Percentiles rank a stretch among this genome's conserved stretches.
These are phyloP conservation scores for Aspergillus saccharolyticus DNA, from an alignment of 495 filamentous ascomycete genomes.

Conservation along the genomic window DNA sequence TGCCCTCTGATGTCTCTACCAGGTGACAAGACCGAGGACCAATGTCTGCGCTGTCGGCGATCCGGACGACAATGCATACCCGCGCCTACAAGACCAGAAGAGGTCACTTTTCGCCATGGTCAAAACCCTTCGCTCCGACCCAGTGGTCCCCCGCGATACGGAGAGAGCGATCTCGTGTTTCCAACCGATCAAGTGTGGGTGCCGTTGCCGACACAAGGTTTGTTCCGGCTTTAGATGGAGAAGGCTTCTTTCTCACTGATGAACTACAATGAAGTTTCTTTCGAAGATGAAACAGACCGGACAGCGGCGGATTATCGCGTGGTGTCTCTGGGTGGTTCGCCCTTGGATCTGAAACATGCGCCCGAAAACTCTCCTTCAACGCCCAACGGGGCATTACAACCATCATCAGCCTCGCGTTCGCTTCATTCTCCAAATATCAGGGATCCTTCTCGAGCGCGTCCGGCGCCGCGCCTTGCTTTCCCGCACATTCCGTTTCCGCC, in stretches of 20 bases:
- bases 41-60: constrained; percentile 41
- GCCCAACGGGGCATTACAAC: constrained; percentile 26
- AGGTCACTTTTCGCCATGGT: constrained; percentile 41
- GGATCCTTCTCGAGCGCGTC: constrained; percentile 9
- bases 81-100: constrained; percentile 36
- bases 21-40: constrained; percentile 41
- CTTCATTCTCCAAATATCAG: constrained; percentile 11
- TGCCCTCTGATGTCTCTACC: constrained; percentile 6
- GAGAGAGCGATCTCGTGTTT: constrained; percentile 38
- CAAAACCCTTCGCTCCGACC: constrained; percentile 40
- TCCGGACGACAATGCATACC: constrained; percentile 41
- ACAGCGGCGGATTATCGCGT: constrained; percentile 40
- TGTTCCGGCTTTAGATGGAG: background rate
- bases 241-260: background rate
- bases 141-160: constrained; percentile 39
- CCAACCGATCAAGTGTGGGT: constrained; percentile 39
- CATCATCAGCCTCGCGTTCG: constrained; percentile 13
- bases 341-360: constrained; percentile 20
- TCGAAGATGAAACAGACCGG: constrained; percentile 41
- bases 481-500: constrained; percentile 18
- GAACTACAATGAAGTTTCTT: constrained; percentile 23
- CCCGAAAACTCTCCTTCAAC: constrained; percentile 25
- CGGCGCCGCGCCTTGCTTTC: constrained; percentile 18
- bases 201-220: constrained; percentile 29
- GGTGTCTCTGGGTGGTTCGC: constrained; percentile 19